phyloP scores from a whole-genome alignment of 2,329 filamentous ascomycete genomes.

The Ilyonectria destructans region DNA sequence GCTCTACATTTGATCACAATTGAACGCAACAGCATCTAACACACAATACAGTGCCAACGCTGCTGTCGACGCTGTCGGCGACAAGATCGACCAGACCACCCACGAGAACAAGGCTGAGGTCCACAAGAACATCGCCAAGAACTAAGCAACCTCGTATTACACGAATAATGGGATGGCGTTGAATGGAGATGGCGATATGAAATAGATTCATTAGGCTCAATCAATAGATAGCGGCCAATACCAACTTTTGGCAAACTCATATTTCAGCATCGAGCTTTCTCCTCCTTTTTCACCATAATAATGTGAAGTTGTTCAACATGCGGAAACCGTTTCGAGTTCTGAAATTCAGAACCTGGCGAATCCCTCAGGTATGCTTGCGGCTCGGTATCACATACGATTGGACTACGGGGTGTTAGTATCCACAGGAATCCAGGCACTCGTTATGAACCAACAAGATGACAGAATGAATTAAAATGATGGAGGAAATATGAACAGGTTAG shows the following conservation, averaged over 20 bases:
- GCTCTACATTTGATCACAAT: slow-evolving; percentile 30
- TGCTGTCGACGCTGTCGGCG: slow-evolving; percentile 65
- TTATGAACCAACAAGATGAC: no score
- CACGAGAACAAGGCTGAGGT: slow-evolving; percentile 61
- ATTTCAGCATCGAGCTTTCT: neutral
- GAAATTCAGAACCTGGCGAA: no score
- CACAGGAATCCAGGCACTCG: no score
- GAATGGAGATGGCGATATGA: slow-evolving; percentile 4
- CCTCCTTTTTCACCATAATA: neutral
- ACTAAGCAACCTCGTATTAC: slow-evolving; percentile 40
- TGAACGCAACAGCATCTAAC: slow-evolving; percentile 49
- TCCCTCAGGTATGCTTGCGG: no score
- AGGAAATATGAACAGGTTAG: no score
- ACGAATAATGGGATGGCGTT: slow-evolving; percentile 32
- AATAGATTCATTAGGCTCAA: neutral
- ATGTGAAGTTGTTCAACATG: neutral
- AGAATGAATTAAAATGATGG: no score
- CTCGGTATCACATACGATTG: no score
- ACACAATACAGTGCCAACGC: slow-evolving; percentile 57
- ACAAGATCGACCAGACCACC: slow-evolving; percentile 62
- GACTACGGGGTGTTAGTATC: no score
- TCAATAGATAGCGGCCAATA: neutral
- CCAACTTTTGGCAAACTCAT: neutral
- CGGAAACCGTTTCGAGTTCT: neutral
- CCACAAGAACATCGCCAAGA: slow-evolving; percentile 58